Evolutionary conservation across 1,284 basidiomycete genomes (phyloP).

Genomic region (Cutaneotrichosporon arboriforme): DNA sequence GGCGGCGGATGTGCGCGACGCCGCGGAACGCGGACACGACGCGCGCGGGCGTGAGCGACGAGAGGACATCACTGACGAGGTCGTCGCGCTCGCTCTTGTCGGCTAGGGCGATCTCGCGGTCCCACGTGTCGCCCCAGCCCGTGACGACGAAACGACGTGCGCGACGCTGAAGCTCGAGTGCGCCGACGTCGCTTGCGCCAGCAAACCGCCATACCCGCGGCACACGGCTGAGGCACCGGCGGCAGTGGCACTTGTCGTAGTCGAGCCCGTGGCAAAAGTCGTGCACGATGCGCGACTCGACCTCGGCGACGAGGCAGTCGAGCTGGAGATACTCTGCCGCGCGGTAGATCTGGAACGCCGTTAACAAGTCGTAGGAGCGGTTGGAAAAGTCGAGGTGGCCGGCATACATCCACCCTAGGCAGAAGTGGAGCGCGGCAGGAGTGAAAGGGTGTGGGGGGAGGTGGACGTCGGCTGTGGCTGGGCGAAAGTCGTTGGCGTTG

Average conservation of each 20-base stretch:
- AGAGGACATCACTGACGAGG: slow-evolving; percentile 64
- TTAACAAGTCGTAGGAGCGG: slow-evolving; percentile 84
- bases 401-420: slow-evolving; percentile 76
- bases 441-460: slow-evolving; percentile 92
- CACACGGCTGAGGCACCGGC: slow-evolving; percentile 68
- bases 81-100: slow-evolving; percentile 61
- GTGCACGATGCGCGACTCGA: slow-evolving; percentile 71
- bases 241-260: slow-evolving; percentile 73
- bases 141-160: slow-evolving; percentile 68
- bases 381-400: slow-evolving; percentile 91
- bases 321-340: slow-evolving; percentile 77
- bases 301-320: slow-evolving; percentile 66
- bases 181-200: slow-evolving; percentile 65
- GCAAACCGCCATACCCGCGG: slow-evolving; percentile 78
- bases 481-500: slow-evolving; percentile 35
- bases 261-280: slow-evolving; percentile 82
- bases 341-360: slow-evolving; percentile 82
- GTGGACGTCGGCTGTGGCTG: slow-evolving; percentile 55
- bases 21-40: slow-evolving; percentile 56
- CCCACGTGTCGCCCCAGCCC: slow-evolving; percentile 81
- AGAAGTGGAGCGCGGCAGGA: slow-evolving; percentile 87
- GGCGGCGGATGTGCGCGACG: slow-evolving; percentile 22
- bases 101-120: slow-evolving; percentile 69
- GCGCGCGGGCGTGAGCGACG: slow-evolving; percentile 60
- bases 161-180: slow-evolving; percentile 62